Conservation (phyloP, 2,329 filamentous ascomycete species). For the Paraconiothyrium brasiliense region DNA sequence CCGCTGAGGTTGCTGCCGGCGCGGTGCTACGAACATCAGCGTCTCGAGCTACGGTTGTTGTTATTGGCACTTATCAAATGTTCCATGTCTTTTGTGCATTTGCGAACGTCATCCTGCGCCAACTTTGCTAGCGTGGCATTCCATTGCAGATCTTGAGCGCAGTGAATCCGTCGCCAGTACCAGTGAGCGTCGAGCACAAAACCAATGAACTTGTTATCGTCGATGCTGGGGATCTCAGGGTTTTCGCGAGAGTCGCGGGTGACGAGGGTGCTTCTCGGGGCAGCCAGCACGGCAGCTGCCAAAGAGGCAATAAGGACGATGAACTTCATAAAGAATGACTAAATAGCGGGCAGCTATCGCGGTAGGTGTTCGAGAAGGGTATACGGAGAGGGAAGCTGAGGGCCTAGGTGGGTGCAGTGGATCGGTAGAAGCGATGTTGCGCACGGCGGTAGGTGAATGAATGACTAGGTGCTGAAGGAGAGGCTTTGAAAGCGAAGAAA, state of each 20-base stretch:
- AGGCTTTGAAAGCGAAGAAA: constrained; percentile 18
- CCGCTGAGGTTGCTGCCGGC: constrained; percentile 47
- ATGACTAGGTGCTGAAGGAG: constrained; percentile 19
- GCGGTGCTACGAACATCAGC: constrained; percentile 35
- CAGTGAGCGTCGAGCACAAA: constrained; percentile 47
- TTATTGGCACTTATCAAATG: constrained; percentile 33
- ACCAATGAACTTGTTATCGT: constrained; percentile 43
- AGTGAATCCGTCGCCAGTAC: constrained; percentile 49
- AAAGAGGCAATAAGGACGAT: constrained; percentile 33
- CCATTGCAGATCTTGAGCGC: constrained; percentile 48
- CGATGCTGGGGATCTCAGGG: constrained; percentile 33
- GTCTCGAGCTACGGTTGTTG: background rate
- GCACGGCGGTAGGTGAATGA: constrained; percentile 20
- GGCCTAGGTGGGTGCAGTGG: constrained; percentile 28
- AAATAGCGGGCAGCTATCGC: constrained; percentile 6
- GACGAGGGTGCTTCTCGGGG: constrained; percentile 28
- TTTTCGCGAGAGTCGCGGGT: constrained; percentile 26
- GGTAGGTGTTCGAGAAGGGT: constrained; percentile 11
- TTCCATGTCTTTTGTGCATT: constrained; percentile 36
- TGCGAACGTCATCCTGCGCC: constrained; percentile 37
- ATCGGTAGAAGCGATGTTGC: constrained; percentile 20
- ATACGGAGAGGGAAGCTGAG: constrained; percentile 18
- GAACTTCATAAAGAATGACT: constrained; percentile 39
- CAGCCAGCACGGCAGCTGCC: constrained; percentile 33
- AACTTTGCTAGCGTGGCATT: constrained; percentile 29